Evolutionary conservation across 73 alveolate genomes (phyloP).

Genomic region (Symbiodinium pilosum): DNA sequence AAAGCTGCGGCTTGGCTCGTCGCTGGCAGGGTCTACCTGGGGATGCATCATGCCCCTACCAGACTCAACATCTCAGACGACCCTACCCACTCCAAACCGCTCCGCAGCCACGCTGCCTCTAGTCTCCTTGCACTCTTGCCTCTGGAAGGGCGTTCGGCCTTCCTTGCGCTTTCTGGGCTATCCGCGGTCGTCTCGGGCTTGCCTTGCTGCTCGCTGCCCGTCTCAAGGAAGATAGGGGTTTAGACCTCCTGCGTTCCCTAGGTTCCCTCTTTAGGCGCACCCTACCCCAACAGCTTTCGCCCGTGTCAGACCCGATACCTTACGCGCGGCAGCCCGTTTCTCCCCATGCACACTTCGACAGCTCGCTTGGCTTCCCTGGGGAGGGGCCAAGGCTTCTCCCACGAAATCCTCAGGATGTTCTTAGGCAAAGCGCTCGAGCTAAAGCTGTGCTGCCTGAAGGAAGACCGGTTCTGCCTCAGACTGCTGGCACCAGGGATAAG

Average conservation of each 20-base stretch:
- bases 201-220: background rate
- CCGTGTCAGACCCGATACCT: background rate
- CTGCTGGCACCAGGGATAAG: too few species aligned
- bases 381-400: background rate
- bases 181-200: background rate
- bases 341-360: background rate
- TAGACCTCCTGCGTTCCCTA: background rate
- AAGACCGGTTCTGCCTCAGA: too few species aligned
- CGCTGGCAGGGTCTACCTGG: background rate
- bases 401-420: too few species aligned
- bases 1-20: background rate
- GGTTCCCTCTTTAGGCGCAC: background rate
- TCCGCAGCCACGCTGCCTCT: background rate
- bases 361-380: background rate
- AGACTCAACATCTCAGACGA: conserved; percentile 6
- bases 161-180: background rate
- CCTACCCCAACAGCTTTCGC: background rate
- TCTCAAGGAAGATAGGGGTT: background rate
- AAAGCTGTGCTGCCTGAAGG: too few species aligned
- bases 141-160: background rate
- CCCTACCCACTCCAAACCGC: background rate
- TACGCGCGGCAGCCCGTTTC: background rate
- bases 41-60: background rate
- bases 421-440: too few species aligned
- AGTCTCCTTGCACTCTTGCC: background rate